These are phyloP conservation scores for Acanthamoeba triangularis DNA, from an alignment of 208 protist species.

Conservation along the genomic window DNA sequence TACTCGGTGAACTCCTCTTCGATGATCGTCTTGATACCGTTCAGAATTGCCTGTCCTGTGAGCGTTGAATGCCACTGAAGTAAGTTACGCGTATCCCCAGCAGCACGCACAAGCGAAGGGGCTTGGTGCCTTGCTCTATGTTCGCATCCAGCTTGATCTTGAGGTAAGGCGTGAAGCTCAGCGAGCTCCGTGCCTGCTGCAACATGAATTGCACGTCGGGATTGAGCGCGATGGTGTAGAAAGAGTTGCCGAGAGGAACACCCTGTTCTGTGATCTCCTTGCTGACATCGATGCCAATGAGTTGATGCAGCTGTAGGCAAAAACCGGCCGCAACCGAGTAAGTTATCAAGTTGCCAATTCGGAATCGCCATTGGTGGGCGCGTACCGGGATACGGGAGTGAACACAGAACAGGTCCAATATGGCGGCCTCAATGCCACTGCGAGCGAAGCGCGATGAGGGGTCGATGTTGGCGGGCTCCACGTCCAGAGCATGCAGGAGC, in stretches of 20 bases:
- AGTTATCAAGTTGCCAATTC: neutral
- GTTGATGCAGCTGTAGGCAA: neutral
- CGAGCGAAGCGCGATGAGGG: constrained; percentile 26
- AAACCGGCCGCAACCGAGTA: neutral
- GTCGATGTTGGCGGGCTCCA: neutral
- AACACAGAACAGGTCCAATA: constrained; percentile 13
- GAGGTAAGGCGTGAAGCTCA: constrained; percentile 38
- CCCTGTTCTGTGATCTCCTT: neutral
- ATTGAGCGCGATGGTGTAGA: constrained; percentile 58
- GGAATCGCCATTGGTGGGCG: too few species aligned
- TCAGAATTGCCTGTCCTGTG: neutral
- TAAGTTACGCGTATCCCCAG: neutral
- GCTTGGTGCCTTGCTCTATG: constrained; percentile 18
- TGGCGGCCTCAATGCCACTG: neutral
- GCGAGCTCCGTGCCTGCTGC: neutral
- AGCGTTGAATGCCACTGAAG: neutral
- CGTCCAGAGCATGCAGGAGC: constrained; percentile 1
- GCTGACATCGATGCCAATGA: neutral
- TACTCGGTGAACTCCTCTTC: constrained; percentile 53
- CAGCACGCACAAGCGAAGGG: neutral
- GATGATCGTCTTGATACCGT: constrained; percentile 45
- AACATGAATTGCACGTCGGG: constrained; percentile 63
- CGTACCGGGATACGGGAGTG: neutral
- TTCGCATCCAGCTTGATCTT: constrained; percentile 52
- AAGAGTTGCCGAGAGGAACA: constrained; percentile 12